Conservation (phyloP, 192 early-diverging fungal species). For the Rhizophagus clarus region DNA sequence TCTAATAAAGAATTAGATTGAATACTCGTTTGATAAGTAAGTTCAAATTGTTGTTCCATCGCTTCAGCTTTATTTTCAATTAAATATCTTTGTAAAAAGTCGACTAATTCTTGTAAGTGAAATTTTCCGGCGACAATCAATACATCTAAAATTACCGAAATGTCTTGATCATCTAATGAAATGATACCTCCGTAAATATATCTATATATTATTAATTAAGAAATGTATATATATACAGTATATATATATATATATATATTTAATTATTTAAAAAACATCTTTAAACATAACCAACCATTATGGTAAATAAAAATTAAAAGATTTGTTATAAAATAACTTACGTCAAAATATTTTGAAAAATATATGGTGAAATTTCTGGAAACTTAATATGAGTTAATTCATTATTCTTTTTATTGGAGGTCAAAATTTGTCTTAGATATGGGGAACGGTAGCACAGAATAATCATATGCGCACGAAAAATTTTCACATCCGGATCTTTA, state of each 20-base stretch:
- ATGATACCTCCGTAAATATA: conserved; percentile 3
- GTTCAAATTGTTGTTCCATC: not conserved
- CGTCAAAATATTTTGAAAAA: not conserved
- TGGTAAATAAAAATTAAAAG: not conserved
- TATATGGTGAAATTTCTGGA: not conserved
- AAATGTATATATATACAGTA: no score
- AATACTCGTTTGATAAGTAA: not conserved
- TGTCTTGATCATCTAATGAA: not conserved
- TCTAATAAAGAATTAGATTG: not conserved
- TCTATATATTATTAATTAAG: not conserved
- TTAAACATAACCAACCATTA: no score
- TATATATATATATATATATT: no score
- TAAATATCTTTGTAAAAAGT: not conserved
- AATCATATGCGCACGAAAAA: not conserved
- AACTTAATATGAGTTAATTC: not conserved
- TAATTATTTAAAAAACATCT: not conserved
- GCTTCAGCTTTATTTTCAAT: not conserved
- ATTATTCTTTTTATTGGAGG: not conserved
- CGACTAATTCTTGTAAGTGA: not conserved
- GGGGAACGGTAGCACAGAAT: not conserved
- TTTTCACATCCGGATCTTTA: not conserved
- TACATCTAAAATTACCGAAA: not conserved
- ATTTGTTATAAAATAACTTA: not conserved
- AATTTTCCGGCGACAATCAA: not conserved
- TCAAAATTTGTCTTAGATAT: not conserved